Evolutionary conservation across 179 eudicot species (phyloP).

Genomic region (Beta macrorhiza): DNA sequence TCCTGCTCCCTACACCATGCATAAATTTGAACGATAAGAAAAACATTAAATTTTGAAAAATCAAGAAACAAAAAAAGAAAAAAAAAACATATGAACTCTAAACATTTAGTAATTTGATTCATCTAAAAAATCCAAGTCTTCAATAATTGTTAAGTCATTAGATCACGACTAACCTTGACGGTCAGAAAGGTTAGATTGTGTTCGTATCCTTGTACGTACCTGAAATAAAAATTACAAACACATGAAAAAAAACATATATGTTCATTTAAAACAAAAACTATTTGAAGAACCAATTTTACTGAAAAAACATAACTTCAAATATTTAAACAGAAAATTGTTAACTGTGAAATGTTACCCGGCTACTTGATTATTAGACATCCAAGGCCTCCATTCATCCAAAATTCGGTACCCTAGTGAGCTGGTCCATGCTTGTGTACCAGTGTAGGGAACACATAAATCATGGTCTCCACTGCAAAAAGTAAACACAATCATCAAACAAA

Average conservation of each 20-base stretch:
- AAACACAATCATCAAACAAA: not conserved
- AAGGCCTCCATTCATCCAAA: conserved; percentile 47
- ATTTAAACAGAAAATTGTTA: not conserved
- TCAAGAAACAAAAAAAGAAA: not conserved
- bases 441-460: conserved; percentile 51
- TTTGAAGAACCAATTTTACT: not conserved
- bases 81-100: not conserved
- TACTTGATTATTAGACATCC: conserved; percentile 41
- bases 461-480: conserved; percentile 42
- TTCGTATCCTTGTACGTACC: conserved; percentile 35
- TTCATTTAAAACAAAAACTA: not conserved
- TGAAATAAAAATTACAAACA: conserved; percentile 16
- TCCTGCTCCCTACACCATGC: conserved; percentile 42
- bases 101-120: not conserved
- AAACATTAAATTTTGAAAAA: no score
- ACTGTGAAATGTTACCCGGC: conserved; percentile 35
- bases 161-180: conserved; percentile 34
- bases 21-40: not conserved
- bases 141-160: not conserved
- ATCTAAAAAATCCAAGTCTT: not conserved
- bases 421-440: conserved; percentile 53
- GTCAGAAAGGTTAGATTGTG: conserved; percentile 47
- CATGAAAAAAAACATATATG: not conserved
- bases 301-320: not conserved
- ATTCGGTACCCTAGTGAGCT: conserved; percentile 38